A percentile compares a stretch with the other conserved stretches of the same genome.
These are phyloP conservation scores for Echites panduratus DNA, from an alignment of 257 asterid genomes.

Conservation along the genomic window DNA sequence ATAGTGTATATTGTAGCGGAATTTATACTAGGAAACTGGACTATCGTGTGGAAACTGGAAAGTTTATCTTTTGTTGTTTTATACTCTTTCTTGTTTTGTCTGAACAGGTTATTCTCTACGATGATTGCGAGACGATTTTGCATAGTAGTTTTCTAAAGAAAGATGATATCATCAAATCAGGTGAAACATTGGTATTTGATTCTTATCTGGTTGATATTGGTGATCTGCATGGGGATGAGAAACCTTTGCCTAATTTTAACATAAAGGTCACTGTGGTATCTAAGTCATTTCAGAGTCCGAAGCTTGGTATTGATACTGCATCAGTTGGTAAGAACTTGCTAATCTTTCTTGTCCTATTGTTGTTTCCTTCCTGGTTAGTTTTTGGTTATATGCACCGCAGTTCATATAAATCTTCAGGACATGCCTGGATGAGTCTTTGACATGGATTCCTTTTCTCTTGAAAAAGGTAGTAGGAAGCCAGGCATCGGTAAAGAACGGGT, in stretches of 20 bases:
- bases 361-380: slow-evolving; percentile 10
- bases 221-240: slow-evolving; percentile 46
- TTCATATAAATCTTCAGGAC: neutral
- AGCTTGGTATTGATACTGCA: slow-evolving; percentile 26
- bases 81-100: neutral
- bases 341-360: slow-evolving; percentile 10
- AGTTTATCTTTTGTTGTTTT: slow-evolving; percentile 1
- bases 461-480: slow-evolving; percentile 42
- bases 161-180: slow-evolving; percentile 53
- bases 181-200: slow-evolving; percentile 57
- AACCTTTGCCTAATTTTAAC: slow-evolving; percentile 26
- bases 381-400: neutral
- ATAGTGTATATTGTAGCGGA: neutral
- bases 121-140: slow-evolving; percentile 64
- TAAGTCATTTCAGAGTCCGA: slow-evolving; percentile 27
- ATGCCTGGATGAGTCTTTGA: slow-evolving; percentile 7
- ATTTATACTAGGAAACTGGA: neutral
- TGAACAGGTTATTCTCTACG: slow-evolving; percentile 61
- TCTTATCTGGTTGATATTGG: slow-evolving; percentile 77
- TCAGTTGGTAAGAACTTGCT: slow-evolving; percentile 29
- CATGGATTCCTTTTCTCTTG: slow-evolving; percentile 18
- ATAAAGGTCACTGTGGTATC: slow-evolving; percentile 25
- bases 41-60: neutral
- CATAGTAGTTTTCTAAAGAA: slow-evolving; percentile 67
- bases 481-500: slow-evolving; percentile 33